Conservation (phyloP, 768 basidiomycete genomes). For the Russula emetica region DNA sequence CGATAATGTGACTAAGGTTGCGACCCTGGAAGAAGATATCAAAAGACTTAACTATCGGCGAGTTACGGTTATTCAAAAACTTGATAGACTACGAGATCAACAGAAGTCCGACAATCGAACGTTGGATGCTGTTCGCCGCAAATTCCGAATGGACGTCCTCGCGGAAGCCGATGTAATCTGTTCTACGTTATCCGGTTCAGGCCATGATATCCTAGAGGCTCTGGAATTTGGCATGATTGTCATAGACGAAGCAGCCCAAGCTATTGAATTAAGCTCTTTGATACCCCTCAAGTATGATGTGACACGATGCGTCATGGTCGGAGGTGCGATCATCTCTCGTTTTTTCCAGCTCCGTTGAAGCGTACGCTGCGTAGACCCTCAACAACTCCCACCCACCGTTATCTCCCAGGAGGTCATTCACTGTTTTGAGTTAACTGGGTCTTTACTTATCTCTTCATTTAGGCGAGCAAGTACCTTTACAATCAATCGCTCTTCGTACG, state of each 20-base stretch:
- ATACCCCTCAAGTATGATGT: conserved; percentile 91
- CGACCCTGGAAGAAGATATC: conserved; percentile 68
- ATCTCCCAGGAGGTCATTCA: conserved; percentile 54
- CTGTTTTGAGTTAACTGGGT: conserved; percentile 27
- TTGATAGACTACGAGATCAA: conserved; percentile 78
- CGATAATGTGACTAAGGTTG: conserved; percentile 51
- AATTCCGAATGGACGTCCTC: conserved; percentile 69
- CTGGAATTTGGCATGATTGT: conserved; percentile 93
- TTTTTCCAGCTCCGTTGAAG: not conserved
- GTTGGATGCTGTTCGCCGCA: conserved; percentile 76
- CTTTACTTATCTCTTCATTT: conserved; percentile 6
- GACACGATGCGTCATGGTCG: conserved; percentile 86
- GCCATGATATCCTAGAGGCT: conserved; percentile 77
- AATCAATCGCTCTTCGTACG: conserved; percentile 93
- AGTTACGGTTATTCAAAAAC: conserved; percentile 57
- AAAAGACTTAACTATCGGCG: conserved; percentile 59
- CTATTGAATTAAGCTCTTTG: conserved; percentile 89
- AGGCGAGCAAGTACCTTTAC: conserved; percentile 72
- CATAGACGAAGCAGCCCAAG: conserved; percentile 97
- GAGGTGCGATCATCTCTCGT: conserved; percentile 45
- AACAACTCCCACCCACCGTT: conserved; percentile 94
- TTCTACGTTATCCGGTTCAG: conserved; percentile 87
- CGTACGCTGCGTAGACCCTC: conserved; percentile 54
- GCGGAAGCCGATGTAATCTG: conserved; percentile 91
- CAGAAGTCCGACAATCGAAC: conserved; percentile 75